phyloP scores from a whole-genome alignment of 1,284 basidiomycete genomes.

The Austroboletus novae-zelandiae region DNA sequence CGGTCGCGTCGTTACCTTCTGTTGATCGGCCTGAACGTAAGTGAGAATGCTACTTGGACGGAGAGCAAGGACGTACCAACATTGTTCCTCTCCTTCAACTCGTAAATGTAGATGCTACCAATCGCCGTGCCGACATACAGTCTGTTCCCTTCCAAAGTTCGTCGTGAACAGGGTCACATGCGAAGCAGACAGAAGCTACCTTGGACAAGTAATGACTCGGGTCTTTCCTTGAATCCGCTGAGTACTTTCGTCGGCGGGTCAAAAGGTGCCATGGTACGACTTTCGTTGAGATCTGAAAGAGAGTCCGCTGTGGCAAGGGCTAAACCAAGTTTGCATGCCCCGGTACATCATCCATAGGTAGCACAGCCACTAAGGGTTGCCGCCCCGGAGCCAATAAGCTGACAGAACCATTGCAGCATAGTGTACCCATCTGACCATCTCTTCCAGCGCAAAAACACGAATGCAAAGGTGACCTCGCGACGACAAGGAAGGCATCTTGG shows the following conservation, averaged over 20 bases:
- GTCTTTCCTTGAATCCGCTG: constrained; percentile 46
- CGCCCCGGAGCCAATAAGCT: constrained; percentile 5
- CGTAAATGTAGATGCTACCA: constrained; percentile 70
- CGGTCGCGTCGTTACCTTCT: constrained; percentile 34
- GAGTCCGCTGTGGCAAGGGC: too few relatives aligned
- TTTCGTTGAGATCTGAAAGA: too few relatives aligned
- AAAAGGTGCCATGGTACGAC: constrained; percentile 43
- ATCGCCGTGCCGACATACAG: constrained; percentile 75
- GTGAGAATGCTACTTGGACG: neutral
- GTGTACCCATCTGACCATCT: constrained; percentile 63
- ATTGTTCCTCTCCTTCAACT: constrained; percentile 42
- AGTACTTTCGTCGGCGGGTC: constrained; percentile 37
- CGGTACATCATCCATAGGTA: too few relatives aligned
- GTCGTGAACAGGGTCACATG: constrained; percentile 6
- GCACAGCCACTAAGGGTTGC: too few relatives aligned
- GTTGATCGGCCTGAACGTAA: constrained; percentile 14
- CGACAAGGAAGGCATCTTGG: constrained; percentile 78
- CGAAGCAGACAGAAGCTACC: constrained; percentile 29
- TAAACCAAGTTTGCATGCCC: too few relatives aligned
- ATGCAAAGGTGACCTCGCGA: constrained; percentile 66
- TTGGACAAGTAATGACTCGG: constrained; percentile 41
- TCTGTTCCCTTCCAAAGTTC: constrained; percentile 54
- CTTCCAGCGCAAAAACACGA: constrained; percentile 84
- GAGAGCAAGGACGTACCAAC: constrained; percentile 29
- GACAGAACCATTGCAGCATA: constrained; percentile 49